Evolutionary conservation across 1,139 yeast genomes (phyloP).

Genomic region (Kodamaea anthophila): DNA sequence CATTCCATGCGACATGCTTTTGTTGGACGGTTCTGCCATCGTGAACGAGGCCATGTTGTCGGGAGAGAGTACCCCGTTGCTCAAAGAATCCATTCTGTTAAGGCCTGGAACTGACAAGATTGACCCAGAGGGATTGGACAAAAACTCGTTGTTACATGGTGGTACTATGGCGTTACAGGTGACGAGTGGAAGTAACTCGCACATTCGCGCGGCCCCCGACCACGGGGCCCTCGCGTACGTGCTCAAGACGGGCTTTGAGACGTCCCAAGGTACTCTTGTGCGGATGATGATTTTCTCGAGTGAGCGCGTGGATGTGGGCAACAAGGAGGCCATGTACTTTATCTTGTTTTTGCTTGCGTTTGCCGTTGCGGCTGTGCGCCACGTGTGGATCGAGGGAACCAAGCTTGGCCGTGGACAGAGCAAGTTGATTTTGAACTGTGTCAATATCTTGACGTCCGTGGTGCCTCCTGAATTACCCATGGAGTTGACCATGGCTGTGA

Average conservation of each 20-base stretch:
- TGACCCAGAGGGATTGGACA: slow-evolving; percentile 78
- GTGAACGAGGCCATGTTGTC: slow-evolving; percentile 97
- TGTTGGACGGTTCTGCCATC: slow-evolving; percentile 83
- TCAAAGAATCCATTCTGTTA: slow-evolving; percentile 83
- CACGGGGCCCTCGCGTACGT: slow-evolving; percentile 89
- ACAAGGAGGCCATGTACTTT: slow-evolving; percentile 88
- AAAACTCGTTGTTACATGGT: slow-evolving; percentile 86
- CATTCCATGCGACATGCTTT: slow-evolving; percentile 88
- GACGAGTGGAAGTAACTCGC: slow-evolving; percentile 53
- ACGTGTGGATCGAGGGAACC: slow-evolving; percentile 98
- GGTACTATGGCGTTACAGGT: slow-evolving; percentile 97
- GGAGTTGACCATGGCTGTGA: slow-evolving; percentile 98
- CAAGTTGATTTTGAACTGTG: slow-evolving; percentile 90
- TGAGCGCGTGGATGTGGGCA: slow-evolving; percentile 95
- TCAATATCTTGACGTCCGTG: slow-evolving; percentile 90
- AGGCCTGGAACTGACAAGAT: slow-evolving; percentile 69
- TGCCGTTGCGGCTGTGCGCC: slow-evolving; percentile 95
- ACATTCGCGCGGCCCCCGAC: slow-evolving; percentile 63
- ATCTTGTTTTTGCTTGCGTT: slow-evolving; percentile 83
- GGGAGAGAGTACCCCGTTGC: slow-evolving; percentile 95
- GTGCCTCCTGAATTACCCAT: slow-evolving; percentile 99
- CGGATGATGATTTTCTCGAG: slow-evolving; percentile 97
- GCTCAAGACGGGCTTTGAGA: slow-evolving; percentile 92
- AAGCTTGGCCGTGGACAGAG: slow-evolving; percentile 93
- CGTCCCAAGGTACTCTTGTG: slow-evolving; percentile 95